Evolutionary conservation across 164 flowering plant species (phyloP).

Genomic region (Taxillus chinensis): DNA sequence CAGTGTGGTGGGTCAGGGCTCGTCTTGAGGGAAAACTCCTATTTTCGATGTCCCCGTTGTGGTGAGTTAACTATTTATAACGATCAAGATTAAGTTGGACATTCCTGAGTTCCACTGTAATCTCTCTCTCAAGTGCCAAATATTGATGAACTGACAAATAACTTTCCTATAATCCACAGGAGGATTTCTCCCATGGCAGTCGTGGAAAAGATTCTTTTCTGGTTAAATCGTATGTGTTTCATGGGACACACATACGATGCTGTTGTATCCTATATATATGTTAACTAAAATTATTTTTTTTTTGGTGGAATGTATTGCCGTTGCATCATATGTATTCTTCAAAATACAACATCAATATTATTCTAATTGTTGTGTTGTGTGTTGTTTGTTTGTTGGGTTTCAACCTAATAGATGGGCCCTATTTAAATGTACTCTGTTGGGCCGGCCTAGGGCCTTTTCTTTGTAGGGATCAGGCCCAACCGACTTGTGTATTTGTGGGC

Average conservation of each 20-base stretch:
- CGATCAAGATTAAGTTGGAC: neutral
- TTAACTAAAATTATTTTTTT: no score
- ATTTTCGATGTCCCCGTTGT: slow-evolving; percentile 73
- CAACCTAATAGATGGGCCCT: no score
- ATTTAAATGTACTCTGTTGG: no score
- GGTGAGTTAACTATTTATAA: slow-evolving; percentile 28
- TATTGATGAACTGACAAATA: neutral
- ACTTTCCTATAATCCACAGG: slow-evolving; percentile 28
- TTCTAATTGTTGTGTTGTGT: no score
- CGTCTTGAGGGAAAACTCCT: slow-evolving; percentile 49
- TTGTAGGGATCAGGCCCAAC: no score
- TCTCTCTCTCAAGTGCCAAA: neutral
- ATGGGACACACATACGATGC: neutral
- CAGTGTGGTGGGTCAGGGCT: slow-evolving; percentile 87
- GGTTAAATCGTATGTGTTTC: slow-evolving; percentile 24
- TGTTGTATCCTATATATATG: neutral
- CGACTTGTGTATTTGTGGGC: no score
- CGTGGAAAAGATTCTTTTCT: slow-evolving; percentile 83
- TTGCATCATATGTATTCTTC: no score
- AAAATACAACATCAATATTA: no score
- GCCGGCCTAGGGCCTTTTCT: no score
- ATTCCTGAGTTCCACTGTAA: neutral
- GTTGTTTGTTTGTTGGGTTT: no score
- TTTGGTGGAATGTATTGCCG: no score
- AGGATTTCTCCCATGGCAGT: slow-evolving; percentile 95